Percentiles rank a stretch among this genome's conserved stretches.
Evolutionary conservation across 208 protist species (phyloP).

Genomic region (Acanthamoeba culbertsoni): DNA sequence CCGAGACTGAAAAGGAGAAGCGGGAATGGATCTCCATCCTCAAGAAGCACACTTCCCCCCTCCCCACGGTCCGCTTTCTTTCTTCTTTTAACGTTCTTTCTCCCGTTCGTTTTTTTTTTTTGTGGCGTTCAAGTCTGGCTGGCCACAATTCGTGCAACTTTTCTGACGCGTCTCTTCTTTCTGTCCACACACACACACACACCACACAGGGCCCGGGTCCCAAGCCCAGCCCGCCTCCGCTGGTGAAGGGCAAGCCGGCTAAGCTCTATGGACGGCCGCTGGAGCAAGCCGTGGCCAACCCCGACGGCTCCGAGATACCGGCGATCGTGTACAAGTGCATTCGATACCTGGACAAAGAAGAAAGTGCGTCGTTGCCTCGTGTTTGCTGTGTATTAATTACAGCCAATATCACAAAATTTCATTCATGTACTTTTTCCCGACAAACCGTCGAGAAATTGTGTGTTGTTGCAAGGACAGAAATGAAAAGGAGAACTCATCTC

Average conservation of each 20-base stretch:
- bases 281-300: background rate
- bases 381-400: background rate
- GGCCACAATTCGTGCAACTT: too few relatives aligned
- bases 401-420: background rate
- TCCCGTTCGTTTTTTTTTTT: background rate
- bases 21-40: slow-evolving; percentile 7
- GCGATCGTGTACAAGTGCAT: slow-evolving; percentile 36
- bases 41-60: background rate
- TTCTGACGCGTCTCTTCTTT: too few relatives aligned
- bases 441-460: too few relatives aligned
- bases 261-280: slow-evolving; percentile 17
- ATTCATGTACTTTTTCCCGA: background rate
- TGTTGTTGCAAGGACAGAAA: background rate
- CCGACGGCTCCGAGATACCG: slow-evolving; percentile 37
- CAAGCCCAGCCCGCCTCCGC: slow-evolving; percentile 19
- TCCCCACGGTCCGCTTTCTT: background rate
- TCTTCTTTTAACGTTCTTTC: background rate
- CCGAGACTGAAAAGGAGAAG: slow-evolving; percentile 19
- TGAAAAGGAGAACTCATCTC: background rate
- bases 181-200: background rate
- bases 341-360: slow-evolving; percentile 8
- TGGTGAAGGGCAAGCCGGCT: background rate
- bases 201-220: background rate
- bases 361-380: background rate
- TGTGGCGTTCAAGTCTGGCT: too few relatives aligned